Conservation (phyloP, 441 rosid species). For the Populus tomentosa region DNA sequence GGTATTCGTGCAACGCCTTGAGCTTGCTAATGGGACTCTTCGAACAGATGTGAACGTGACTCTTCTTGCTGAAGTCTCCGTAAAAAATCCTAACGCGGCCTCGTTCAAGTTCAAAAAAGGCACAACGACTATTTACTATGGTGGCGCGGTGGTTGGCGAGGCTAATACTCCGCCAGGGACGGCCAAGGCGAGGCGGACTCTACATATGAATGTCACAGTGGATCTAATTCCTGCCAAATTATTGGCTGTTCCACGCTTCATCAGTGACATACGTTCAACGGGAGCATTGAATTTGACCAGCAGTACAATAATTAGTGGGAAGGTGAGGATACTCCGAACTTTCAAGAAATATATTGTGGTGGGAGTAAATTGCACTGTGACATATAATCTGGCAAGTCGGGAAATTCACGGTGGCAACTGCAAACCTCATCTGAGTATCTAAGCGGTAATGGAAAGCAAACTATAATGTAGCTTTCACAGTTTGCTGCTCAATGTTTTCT, state of each 20-base stretch:
- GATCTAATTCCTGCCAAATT: slow-evolving; percentile 22
- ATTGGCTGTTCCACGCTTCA: background rate
- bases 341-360: slow-evolving; percentile 29
- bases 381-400: slow-evolving; percentile 3
- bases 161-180: slow-evolving; percentile 29
- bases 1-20: slow-evolving; percentile 5
- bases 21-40: background rate
- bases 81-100: slow-evolving; percentile 47
- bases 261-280: background rate
- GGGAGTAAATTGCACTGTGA: slow-evolving; percentile 30
- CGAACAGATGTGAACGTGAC: slow-evolving; percentile 23
- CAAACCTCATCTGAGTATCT: slow-evolving; percentile 9
- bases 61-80: slow-evolving; percentile 31
- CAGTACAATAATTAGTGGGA: slow-evolving; percentile 32
- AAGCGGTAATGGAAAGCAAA: background rate
- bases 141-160: slow-evolving; percentile 32
- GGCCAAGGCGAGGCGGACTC: slow-evolving; percentile 38
- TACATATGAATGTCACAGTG: slow-evolving; percentile 39
- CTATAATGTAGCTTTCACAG: background rate
- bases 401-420: slow-evolving; percentile 19
- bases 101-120: slow-evolving; percentile 32
- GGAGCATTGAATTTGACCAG: slow-evolving; percentile 26
- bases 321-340: slow-evolving; percentile 31
- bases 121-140: slow-evolving; percentile 24
- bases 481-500: background rate